These are phyloP conservation scores for Clavispora fructus DNA, from an alignment of 805 yeast genomes.

Conservation along the genomic window DNA sequence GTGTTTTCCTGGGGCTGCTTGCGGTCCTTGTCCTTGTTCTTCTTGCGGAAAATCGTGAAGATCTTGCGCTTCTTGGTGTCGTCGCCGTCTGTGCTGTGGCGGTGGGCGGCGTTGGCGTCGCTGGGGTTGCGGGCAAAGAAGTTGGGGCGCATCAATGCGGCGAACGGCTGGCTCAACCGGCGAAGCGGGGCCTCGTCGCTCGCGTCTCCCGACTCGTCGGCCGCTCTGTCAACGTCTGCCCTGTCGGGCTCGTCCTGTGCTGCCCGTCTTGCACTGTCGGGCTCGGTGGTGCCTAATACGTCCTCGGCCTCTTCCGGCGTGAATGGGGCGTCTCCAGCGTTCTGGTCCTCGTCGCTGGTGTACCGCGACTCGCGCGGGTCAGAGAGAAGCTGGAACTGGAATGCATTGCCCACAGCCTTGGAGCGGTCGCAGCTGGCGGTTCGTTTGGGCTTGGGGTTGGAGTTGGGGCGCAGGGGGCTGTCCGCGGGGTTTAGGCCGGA, in stretches of 20 bases:
- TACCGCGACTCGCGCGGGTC: slow-evolving; percentile 33
- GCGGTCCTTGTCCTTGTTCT: slow-evolving; percentile 20
- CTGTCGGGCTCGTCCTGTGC: background rate
- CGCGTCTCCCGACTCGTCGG: background rate
- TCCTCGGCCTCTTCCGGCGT: slow-evolving; percentile 7
- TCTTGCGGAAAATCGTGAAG: slow-evolving; percentile 22
- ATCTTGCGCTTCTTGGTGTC: slow-evolving; percentile 15
- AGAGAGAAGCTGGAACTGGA: slow-evolving; percentile 21
- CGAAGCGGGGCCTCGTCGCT: background rate
- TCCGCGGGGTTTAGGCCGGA: background rate
- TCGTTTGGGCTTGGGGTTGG: background rate
- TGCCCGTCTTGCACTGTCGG: background rate
- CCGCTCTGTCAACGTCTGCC: background rate
- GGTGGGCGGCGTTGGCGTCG: slow-evolving; percentile 3
- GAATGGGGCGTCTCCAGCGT: slow-evolving; percentile 16
- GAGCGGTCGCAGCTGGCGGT: slow-evolving; percentile 6
- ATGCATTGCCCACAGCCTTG: slow-evolving; percentile 26
- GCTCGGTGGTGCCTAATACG: background rate
- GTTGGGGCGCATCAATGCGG: slow-evolving; percentile 10
- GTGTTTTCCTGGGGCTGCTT: slow-evolving; percentile 12
- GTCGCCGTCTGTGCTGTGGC: slow-evolving; percentile 7
- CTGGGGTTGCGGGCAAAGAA: slow-evolving; percentile 7
- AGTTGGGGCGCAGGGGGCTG: background rate
- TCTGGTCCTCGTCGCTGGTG: slow-evolving; percentile 25
- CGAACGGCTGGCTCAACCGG: background rate